Evolutionary conservation across 2,329 filamentous ascomycete genomes (phyloP).

Genomic region (Ophiostoma populinum): DNA sequence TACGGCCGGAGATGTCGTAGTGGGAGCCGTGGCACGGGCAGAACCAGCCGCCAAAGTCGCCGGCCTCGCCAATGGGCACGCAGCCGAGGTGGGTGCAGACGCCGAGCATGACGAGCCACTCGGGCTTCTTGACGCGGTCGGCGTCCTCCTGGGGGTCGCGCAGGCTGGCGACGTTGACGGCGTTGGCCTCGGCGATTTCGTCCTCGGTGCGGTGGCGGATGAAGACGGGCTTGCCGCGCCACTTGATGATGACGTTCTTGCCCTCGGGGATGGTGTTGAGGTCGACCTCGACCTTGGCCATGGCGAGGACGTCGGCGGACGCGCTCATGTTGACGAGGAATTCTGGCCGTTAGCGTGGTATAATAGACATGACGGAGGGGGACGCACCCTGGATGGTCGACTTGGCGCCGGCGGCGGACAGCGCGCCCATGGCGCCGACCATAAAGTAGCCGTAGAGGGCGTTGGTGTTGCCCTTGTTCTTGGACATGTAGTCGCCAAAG

Average conservation of each 20-base stretch:
- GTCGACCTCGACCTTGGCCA: constrained; percentile 98
- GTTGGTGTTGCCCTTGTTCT: constrained; percentile 50
- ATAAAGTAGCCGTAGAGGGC: constrained; percentile 96
- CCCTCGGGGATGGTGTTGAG: constrained; percentile 86
- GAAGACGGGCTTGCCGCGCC: constrained; percentile 99
- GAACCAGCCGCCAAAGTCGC: constrained; percentile 98
- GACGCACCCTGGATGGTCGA: constrained; percentile 86
- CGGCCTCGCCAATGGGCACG: constrained; percentile 96
- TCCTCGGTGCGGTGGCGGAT: constrained; percentile 89
- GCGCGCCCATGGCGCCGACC: constrained; percentile 86
- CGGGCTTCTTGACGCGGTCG: constrained; percentile 92
- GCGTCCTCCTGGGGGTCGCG: constrained; percentile 83
- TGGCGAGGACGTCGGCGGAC: constrained; percentile 92
- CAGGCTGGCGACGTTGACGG: constrained; percentile 63
- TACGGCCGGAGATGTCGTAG: constrained; percentile 98
- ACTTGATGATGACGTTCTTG: constrained; percentile 99
- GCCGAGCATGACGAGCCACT: constrained; percentile 98
- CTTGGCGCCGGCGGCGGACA: constrained; percentile 89
- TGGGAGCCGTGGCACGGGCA: constrained; percentile 99
- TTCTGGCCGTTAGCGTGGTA: constrained; percentile 36
- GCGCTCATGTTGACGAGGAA: constrained; percentile 99
- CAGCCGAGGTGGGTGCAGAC: constrained; percentile 99
- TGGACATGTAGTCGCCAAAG: constrained; percentile 75
- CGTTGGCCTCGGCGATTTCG: constrained; percentile 92
- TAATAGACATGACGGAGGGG: background rate